phyloP scores from a whole-genome alignment of 768 basidiomycete species.

The Calocera cornea region DNA sequence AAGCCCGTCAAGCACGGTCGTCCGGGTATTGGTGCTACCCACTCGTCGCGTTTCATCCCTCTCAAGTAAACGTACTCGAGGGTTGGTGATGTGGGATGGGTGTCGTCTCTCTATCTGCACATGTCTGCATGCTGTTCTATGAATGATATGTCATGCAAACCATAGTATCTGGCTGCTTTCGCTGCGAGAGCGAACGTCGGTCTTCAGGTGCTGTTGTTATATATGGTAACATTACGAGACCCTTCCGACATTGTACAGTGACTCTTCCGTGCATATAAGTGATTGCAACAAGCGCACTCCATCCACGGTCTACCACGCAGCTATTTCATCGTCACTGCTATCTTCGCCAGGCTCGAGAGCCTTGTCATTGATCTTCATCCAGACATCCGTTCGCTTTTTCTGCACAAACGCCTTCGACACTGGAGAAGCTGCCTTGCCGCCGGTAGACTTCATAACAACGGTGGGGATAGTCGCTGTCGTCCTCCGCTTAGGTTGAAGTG shows the following conservation, averaged over 20 bases:
- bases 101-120: not conserved
- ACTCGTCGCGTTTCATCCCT: conserved; percentile 57
- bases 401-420: not conserved
- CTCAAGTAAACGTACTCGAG: conserved; percentile 61
- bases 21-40: conserved; percentile 90
- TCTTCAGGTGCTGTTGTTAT: no score
- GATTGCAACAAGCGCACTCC: not conserved
- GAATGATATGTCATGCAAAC: conserved; percentile 2
- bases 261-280: not conserved
- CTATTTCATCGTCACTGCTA: not conserved
- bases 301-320: not conserved
- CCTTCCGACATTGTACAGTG: not conserved
- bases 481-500: not conserved
- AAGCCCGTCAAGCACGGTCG: conserved; percentile 99
- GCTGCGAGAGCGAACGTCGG: no score
- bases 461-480: not conserved
- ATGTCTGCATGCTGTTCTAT: conserved; percentile 1
- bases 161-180: not conserved
- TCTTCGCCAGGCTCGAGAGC: not conserved
- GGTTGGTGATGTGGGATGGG: conserved; percentile 5
- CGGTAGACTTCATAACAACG: not conserved
- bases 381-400: not conserved
- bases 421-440: not conserved
- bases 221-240: no score
- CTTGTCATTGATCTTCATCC: not conserved